Evolutionary conservation across 176 grass and related monocot species (phyloP).

Genomic region (Paspalum notatum): DNA sequence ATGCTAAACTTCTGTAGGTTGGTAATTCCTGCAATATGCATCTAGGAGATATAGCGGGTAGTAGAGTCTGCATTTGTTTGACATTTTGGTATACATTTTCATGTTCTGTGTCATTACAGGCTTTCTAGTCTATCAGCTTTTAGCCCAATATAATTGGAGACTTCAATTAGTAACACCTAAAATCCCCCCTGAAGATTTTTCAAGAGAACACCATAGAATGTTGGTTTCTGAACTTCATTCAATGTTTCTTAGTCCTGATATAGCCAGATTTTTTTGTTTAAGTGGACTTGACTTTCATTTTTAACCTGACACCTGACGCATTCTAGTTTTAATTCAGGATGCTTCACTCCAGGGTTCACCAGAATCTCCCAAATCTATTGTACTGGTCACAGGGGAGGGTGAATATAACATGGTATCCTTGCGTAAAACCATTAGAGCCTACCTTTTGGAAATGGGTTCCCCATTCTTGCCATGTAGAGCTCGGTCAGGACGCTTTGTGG

Average conservation of each 20-base stretch:
- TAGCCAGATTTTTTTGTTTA: not conserved
- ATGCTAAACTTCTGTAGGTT: not conserved
- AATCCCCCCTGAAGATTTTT: not conserved
- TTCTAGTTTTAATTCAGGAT: constrained; percentile 58
- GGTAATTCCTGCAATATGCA: not conserved
- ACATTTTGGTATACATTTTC: constrained; percentile 10
- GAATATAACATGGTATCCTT: constrained; percentile 97
- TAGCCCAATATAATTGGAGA: constrained; percentile 16
- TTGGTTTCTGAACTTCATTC: constrained; percentile 7
- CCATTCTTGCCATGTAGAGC: constrained; percentile 80
- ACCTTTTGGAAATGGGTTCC: constrained; percentile 86
- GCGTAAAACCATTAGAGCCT: constrained; percentile 79
- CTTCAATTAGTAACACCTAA: constrained; percentile 1
- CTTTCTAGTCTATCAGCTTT: constrained; percentile 3
- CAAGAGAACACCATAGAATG: not conserved
- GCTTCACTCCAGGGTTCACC: constrained; percentile 89
- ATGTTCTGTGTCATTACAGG: not conserved
- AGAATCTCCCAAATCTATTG: constrained; percentile 91
- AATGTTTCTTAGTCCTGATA: not conserved
- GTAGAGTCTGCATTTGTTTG: constrained; percentile 13
- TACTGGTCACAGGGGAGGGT: constrained; percentile 84
- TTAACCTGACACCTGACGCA: constrained; percentile 32
- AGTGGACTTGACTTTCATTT: constrained; percentile 1
- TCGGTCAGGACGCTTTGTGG: constrained; percentile 73
- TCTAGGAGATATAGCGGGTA: not conserved